These are phyloP conservation scores for Boechera divaricarpa DNA, from an alignment of 345 rosid species.

Conservation along the genomic window DNA sequence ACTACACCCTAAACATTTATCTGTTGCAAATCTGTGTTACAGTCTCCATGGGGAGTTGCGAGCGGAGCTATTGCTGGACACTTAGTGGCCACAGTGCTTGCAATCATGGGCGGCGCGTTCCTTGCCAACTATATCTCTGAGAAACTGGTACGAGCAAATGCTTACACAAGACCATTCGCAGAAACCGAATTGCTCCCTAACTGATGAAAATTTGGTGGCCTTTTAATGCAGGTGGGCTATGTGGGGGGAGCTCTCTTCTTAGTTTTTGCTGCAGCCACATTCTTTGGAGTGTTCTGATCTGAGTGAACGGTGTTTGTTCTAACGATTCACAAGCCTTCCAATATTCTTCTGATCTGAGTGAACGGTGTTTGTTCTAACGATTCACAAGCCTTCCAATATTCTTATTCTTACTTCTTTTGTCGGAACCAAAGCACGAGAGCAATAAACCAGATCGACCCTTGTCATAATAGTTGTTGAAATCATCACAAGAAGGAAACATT, in stretches of 20 bases:
- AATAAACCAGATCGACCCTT: constrained; percentile 2
- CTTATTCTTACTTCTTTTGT: neutral
- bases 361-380: neutral
- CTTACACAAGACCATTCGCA: constrained; percentile 24
- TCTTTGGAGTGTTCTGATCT: constrained; percentile 86
- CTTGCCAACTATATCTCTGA: constrained; percentile 95
- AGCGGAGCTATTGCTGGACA: constrained; percentile 97
- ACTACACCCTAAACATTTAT: constrained; percentile 1
- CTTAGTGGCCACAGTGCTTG: constrained; percentile 79
- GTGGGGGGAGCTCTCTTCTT: constrained; percentile 86
- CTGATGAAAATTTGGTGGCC: constrained; percentile 21
- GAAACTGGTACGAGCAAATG: constrained; percentile 63
- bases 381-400: constrained; percentile 19
- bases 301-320: neutral
- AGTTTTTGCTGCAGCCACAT: constrained; percentile 85
- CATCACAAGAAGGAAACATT: constrained; percentile 7
- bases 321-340: constrained; percentile 7
- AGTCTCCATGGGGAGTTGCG: constrained; percentile 99
- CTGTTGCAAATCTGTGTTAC: constrained; percentile 15
- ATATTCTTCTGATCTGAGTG: constrained; percentile 57
- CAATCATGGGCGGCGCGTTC: constrained; percentile 89
- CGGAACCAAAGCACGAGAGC: constrained; percentile 4
- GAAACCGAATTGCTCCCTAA: constrained; percentile 10
- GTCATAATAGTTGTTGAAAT: neutral
- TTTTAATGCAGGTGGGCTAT: constrained; percentile 82